Base-by-base conservation (phyloP, 1,139 yeast species). In the Kodamaea alishanica region DNA sequence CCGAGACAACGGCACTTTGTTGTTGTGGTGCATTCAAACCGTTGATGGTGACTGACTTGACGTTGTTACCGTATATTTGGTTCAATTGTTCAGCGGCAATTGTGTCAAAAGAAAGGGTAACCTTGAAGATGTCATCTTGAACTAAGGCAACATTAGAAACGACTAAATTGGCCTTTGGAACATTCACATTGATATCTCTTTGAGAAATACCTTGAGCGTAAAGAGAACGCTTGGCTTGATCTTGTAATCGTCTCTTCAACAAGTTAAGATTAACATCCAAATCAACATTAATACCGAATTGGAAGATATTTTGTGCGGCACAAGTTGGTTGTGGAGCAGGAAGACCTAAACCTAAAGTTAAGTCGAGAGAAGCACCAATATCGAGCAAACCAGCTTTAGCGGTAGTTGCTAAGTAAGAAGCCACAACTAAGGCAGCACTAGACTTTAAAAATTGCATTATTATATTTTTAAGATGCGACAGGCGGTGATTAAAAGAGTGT, bases 121-220 rank as follows among this genome's bases (percentile, higher is more conserved):
- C 65, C 51, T 61, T 55, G 49, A 51, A 61, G 32, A 60, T 49
- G 40, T 52, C 57, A 35, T 48, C 61, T 35, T 49, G 50, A 12
- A 60, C 47, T 44, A 43, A 55, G 35, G 52, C 52, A 35, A 60
- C 61, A 34, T 58, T 57, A 28, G 56, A 48, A 30, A 61, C 61
- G 24, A 54, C 47, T 41, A 61, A 56, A 24, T 54, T 52, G 33
- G 66, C 65, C 46, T 56, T 56, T 37, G 65, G 65, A 44, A 56
- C 54, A 44, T 40, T 44, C 37, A 37, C 12, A 11, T 29, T 8
- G 20, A 34, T 26, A 32, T 25, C 33, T 12, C 26, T 31, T 31
- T 28, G 7, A n/a, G 12, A 8, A 22, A 8, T 23, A 24, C 27
- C 8, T 30, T 23, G 22, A 26, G 29, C 30, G 24, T 26, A 29